Percentiles rank a stretch among this genome's conserved stretches.
Evolutionary conservation across 2,329 filamentous ascomycete genomes (phyloP).

Genomic region (Colletotrichum sp.): DNA sequence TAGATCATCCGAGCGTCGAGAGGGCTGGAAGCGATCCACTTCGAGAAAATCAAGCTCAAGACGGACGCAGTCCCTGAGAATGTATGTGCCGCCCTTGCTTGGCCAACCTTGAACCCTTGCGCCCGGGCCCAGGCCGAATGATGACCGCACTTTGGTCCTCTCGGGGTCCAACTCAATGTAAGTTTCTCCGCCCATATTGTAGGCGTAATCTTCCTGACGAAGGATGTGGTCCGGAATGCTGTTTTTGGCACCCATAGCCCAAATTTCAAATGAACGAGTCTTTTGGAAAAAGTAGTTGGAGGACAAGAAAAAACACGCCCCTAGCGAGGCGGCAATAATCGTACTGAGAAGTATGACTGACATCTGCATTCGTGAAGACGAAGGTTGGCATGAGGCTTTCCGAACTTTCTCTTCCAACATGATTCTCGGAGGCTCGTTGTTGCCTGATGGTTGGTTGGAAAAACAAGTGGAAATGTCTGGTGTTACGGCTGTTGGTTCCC

Average conservation of each 20-base stretch:
- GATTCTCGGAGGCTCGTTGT: not conserved
- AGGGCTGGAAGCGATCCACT: not conserved
- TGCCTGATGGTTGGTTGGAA: not conserved
- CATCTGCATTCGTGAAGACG: not conserved
- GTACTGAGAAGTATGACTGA: not conserved
- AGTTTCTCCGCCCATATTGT: not conserved
- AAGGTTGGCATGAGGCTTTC: not conserved
- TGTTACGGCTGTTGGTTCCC: no score
- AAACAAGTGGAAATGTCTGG: no score
- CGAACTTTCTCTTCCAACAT: not conserved
- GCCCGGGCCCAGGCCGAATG: not conserved
- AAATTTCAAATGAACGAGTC: not conserved
- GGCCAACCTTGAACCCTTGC: not conserved
- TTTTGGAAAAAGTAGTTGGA: not conserved
- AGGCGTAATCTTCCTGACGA: not conserved
- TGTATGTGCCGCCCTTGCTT: not conserved
- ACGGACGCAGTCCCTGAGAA: not conserved
- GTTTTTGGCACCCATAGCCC: not conserved
- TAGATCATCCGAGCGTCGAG: not conserved
- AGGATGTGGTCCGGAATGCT: not conserved
- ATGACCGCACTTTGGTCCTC: not conserved
- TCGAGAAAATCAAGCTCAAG: not conserved
- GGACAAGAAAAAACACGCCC: not conserved
- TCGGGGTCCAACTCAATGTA: not conserved
- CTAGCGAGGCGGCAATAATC: not conserved